These are phyloP conservation scores for Penicillium sp. DNA, from an alignment of 2,329 filamentous ascomycete species.

Conservation along the genomic window DNA sequence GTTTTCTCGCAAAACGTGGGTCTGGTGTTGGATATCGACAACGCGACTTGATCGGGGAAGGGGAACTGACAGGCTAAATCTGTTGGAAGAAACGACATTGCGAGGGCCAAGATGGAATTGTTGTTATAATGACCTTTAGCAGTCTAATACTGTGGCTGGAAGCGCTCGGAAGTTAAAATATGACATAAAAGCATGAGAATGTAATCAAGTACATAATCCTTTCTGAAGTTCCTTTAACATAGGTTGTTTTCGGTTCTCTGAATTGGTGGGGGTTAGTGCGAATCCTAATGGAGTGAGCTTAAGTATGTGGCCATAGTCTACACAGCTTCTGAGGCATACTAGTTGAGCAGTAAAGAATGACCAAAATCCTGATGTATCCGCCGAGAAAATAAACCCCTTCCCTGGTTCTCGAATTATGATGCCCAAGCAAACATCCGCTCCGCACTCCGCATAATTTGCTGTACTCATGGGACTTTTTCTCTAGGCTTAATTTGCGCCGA, in stretches of 20 bases:
- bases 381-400: slow-evolving; percentile 7
- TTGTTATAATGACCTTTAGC: no score
- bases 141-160: no score
- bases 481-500: slow-evolving; percentile 6
- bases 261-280: not conserved
- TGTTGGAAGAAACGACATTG: no score
- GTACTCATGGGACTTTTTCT: slow-evolving; percentile 10
- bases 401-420: slow-evolving; percentile 8
- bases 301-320: not conserved
- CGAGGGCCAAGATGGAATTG: no score
- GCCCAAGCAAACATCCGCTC: slow-evolving; percentile 7
- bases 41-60: no score
- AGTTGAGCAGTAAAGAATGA: not conserved
- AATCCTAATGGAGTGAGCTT: not conserved
- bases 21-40: no score
- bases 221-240: no score
- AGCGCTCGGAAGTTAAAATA: no score
- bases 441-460: slow-evolving; percentile 11
- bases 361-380: not conserved
- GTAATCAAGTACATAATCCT: no score
- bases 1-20: no score
- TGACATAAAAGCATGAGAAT: no score
- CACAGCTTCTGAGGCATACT: not conserved
- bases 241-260: not conserved
- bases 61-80: no score